Percentiles rank a stretch among this genome's conserved stretches.
phyloP scores from a whole-genome alignment of 495 filamentous ascomycete genomes.

The Glarea lozoyensis region DNA sequence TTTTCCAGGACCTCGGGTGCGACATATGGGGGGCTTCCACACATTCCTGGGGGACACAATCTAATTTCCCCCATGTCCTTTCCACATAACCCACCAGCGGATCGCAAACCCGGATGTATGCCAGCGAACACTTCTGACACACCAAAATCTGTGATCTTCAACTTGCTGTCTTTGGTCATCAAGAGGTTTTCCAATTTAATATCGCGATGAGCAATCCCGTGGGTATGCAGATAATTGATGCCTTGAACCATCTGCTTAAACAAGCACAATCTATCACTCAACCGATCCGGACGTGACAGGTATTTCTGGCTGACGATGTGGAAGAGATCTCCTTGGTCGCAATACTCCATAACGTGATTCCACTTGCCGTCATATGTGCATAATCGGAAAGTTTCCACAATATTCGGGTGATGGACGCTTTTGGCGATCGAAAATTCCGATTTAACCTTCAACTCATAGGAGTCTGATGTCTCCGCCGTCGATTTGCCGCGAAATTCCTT shows the following conservation, averaged over 20 bases:
- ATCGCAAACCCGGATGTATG: conserved; percentile 59
- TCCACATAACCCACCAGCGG: conserved; percentile 55
- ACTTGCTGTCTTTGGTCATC: conserved; percentile 54
- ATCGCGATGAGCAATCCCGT: conserved; percentile 80
- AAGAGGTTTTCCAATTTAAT: conserved; percentile 76
- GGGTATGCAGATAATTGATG: conserved; percentile 71
- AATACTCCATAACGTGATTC: conserved; percentile 85
- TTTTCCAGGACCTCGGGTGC: conserved; percentile 66
- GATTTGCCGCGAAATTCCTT: conserved; percentile 66
- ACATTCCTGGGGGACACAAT: conserved; percentile 60
- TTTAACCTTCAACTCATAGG: conserved; percentile 73
- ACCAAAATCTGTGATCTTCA: conserved; percentile 79
- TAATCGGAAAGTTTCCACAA: conserved; percentile 62
- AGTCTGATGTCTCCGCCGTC: conserved; percentile 48
- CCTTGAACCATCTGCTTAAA: conserved; percentile 79
- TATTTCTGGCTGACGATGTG: conserved; percentile 54
- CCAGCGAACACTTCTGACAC: conserved; percentile 68
- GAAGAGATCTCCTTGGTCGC: conserved; percentile 63
- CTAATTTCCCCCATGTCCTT: conserved; percentile 54
- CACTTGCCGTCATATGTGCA: conserved; percentile 58
- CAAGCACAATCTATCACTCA: conserved; percentile 62
- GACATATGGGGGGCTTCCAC: conserved; percentile 69
- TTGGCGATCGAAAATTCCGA: conserved; percentile 72
- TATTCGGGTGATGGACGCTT: conserved; percentile 69
- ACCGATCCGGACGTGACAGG: conserved; percentile 47